Evolutionary conservation across 2,329 filamentous ascomycete species (phyloP), one percentile per base, ranked within the genome.

Genomic region (Macrophomina phaseolina): DNA sequence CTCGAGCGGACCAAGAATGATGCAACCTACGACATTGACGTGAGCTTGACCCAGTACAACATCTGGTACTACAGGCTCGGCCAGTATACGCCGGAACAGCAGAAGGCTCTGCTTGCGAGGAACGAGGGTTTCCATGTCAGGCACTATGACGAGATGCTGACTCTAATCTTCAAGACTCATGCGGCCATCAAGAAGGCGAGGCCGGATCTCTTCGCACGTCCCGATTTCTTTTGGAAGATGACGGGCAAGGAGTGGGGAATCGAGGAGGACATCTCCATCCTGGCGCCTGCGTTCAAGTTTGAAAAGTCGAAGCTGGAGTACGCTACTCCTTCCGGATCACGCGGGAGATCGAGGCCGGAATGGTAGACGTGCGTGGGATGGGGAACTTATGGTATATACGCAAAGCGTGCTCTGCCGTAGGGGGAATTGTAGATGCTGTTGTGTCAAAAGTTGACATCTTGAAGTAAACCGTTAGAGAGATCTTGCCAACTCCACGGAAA

Each of bases 1-100:
- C 68, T 82, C 32, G 73, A 74, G 28, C 74, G 81, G 45, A 67
- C 56, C 30, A 67, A 67, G 49, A 23, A 46, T 12, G 65, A 55
- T 14, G 58, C 34, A 12, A 67, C 65, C 7, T 67, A 16, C 34
- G 65, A 67, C 65, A 49, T 67, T 18, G 65, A 67, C 48, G 65
- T 67, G 14, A 63, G 56, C 56, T 38, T 67, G 36, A 67, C 65
- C 2, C 65, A 67, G 48, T 67, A 67, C 65, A 67, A 67, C 56
- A 63, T 67, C 55, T 67, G 65, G 65, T 67, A 67, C 48, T 67
- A 67, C 49, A 18, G 65, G 1, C 58, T 67, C 14, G 65, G 65
- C n/a, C 65, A 67, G 65, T 67, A 67, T 56, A 38, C 28, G 4
- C 28, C 18, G 0, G 38, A 53, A 28, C 65, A 67, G 38, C 11